phyloP scores from a whole-genome alignment of 768 basidiomycete genomes.

The Auricularia auricula-judae region DNA sequence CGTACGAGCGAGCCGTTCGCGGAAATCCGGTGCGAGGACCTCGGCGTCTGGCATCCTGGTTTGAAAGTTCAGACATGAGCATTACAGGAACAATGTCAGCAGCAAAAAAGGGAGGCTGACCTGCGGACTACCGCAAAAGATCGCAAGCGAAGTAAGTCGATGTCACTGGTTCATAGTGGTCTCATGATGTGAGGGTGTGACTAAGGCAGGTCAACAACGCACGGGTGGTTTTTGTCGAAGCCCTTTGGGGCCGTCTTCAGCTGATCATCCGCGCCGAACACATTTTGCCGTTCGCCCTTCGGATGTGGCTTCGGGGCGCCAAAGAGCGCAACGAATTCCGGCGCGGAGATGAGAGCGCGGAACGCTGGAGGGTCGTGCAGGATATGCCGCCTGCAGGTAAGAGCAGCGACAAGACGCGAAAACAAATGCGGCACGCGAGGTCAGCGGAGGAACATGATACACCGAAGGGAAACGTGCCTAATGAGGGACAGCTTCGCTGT shows the following conservation, averaged over 20 bases:
- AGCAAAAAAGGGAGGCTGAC: constrained; percentile 22
- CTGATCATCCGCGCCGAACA: constrained; percentile 83
- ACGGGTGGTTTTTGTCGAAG: constrained; percentile 72
- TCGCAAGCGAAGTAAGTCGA: constrained; percentile 81
- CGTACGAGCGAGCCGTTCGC: constrained; percentile 44
- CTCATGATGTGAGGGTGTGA: background rate
- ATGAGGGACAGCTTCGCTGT: constrained; percentile 72
- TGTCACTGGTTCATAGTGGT: constrained; percentile 46
- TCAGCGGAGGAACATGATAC: background rate
- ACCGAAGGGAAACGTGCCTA: constrained; percentile 30
- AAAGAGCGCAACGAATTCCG: constrained; percentile 67
- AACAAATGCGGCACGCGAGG: background rate
- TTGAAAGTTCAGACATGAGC: no score
- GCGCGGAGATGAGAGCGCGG: constrained; percentile 51
- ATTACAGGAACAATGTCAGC: background rate
- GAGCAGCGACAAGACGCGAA: background rate
- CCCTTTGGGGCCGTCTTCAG: constrained; percentile 90
- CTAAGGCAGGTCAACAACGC: constrained; percentile 9
- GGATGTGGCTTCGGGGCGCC: constrained; percentile 55
- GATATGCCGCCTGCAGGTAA: constrained; percentile 43
- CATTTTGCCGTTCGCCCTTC: constrained; percentile 53
- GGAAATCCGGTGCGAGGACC: constrained; percentile 57
- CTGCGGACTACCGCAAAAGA: constrained; percentile 56
- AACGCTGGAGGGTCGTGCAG: constrained; percentile 49
- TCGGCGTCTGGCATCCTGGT: constrained; percentile 41